Evolutionary conservation across 169 alveolate species (phyloP).

Genomic region (Plasmodium gonderi): DNA sequence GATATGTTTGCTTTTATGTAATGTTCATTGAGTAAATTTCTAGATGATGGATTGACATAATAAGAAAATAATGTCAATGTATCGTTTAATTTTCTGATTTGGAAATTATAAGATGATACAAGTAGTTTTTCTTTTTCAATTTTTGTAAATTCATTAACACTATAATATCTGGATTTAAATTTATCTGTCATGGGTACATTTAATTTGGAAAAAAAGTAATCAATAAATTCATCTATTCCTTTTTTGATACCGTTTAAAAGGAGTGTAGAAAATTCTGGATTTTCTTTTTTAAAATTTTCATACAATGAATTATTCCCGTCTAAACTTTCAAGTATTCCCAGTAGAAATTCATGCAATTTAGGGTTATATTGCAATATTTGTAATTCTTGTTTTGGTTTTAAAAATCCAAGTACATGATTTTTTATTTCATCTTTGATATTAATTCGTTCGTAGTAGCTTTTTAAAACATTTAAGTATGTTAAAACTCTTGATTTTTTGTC

Average conservation of each 20-base stretch:
- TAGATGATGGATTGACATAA: constrained; percentile 8
- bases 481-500: background rate
- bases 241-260: background rate
- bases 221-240: constrained; percentile 19
- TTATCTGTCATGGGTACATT: background rate
- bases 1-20: background rate
- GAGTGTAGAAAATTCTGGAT: background rate
- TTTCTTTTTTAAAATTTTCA: constrained; percentile 27
- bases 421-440: constrained; percentile 4
- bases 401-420: background rate
- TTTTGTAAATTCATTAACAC: background rate
- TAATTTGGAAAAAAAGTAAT: background rate
- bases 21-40: background rate
- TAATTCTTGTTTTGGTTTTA: background rate
- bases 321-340: background rate
- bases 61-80: background rate
- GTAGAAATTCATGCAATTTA: constrained; percentile 6
- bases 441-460: background rate
- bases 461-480: constrained; percentile 15
- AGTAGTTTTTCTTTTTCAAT: background rate
- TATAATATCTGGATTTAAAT: background rate
- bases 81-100: background rate
- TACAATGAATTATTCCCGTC: constrained; percentile 10
- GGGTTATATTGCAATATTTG: background rate
- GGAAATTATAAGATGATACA: background rate